Evolutionary conservation across 495 filamentous ascomycete genomes (phyloP), one percentile per base, ranked within the genome.

Genomic region (Podospora didyma): DNA sequence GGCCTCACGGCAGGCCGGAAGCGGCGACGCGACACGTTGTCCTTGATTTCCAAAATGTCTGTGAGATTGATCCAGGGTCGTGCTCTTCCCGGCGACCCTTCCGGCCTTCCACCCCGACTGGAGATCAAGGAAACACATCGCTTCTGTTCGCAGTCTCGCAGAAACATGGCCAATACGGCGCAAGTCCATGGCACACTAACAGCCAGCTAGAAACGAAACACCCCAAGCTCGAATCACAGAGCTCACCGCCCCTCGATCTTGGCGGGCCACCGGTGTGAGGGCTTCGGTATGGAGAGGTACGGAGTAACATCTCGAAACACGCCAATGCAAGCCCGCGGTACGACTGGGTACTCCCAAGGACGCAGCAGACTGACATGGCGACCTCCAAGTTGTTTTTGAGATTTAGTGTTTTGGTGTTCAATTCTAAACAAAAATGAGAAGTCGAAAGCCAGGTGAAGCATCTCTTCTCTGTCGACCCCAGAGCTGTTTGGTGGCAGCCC

Each of bases 31-130:
- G 26, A 31, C 26, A 31, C 51, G 39, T 42, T 42, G 14, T 42
- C n/a, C 51, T 54, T 56, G 54, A 56, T 50, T 31, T 28, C 20
- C 54, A 1, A 46, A 46, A 31, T 19, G 35, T 11, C 31, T 51
- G 54, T 51, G 48, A 51, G 46, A 51, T 46, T 14, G 37, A 35
- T 46, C 37, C 54, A 50, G 37, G 54, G 54, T 19, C 28, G 31
- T 26, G 12, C 9, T 22, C 28, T 2, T 6, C 49, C 24, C 5
- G 24, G 24, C 24, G 23, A 39, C 19, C 23, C 17, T 44, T 44
- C 51, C 51, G 35, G 1, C 11, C 6, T 24, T 34, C 37, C 37
- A 44, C 37, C 22, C 39, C 37, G 21, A 20, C 37, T 45, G 51
- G 37, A 53, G 51, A 53, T 53, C 51, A 53, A 21, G 20, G 51